Conservation (phyloP, 2,329 filamentous ascomycete genomes). For the Penicillium expansum region DNA sequence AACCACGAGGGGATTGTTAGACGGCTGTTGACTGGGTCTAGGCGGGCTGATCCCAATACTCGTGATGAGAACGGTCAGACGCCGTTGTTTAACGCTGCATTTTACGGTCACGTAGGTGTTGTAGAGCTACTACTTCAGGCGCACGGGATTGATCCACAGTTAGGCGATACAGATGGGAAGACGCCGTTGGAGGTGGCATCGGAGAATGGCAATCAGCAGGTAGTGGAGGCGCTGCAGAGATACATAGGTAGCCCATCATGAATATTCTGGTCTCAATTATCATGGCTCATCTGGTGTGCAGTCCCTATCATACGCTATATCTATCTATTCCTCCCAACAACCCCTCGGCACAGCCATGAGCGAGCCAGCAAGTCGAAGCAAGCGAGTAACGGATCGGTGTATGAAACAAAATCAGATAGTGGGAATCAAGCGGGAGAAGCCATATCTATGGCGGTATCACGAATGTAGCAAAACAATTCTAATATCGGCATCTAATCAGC, state of each 20-base stretch:
- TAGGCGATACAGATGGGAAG: neutral
- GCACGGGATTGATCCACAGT: conserved; percentile 11
- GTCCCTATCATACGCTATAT: neutral
- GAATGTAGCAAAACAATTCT: neutral
- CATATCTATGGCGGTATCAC: conserved; percentile 7
- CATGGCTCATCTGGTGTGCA: neutral
- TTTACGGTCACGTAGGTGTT: conserved; percentile 14
- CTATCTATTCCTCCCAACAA: neutral
- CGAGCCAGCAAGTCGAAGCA: neutral
- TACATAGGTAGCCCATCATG: neutral
- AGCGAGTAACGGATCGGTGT: neutral
- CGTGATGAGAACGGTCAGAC: conserved; percentile 18
- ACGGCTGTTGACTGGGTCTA: conserved; percentile 7
- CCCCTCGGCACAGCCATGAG: neutral
- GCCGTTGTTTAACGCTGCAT: conserved; percentile 18
- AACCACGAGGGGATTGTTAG: conserved; percentile 10
- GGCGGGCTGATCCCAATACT: conserved; percentile 18
- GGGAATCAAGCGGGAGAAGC: neutral
- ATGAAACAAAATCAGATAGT: neutral
- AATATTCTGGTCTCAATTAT: neutral
- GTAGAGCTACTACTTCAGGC: conserved; percentile 13
- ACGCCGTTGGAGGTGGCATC: conserved; percentile 1
- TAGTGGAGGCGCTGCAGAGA: neutral
- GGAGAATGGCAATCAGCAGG: neutral
- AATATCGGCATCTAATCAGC: conserved; percentile 56